Percentiles rank a stretch among this genome's conserved stretches.
phyloP scores from a whole-genome alignment of 176 grass and related monocot species.

The Ensete glaucum region DNA sequence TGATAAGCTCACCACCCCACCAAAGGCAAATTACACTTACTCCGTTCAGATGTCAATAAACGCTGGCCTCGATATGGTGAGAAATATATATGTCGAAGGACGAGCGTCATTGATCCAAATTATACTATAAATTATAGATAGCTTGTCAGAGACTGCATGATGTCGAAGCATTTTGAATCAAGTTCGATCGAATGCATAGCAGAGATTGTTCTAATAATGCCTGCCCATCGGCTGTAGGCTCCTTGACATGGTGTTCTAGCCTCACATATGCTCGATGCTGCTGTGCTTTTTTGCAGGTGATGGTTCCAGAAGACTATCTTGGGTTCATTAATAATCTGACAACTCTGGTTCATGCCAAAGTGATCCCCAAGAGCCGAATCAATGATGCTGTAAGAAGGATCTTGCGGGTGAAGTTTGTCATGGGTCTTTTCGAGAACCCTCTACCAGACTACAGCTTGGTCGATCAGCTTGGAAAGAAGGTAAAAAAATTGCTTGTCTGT shows the following conservation, averaged over 20 bases:
- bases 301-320: conserved; percentile 4
- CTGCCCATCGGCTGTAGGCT: no score
- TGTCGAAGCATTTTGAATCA: no score
- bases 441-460: neutral
- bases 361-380: conserved; percentile 12
- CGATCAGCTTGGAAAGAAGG: conserved; percentile 8
- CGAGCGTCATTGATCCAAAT: neutral
- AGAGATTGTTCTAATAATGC: no score
- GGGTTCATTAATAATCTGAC: conserved; percentile 4
- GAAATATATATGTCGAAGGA: no score
- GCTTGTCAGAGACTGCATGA: no score
- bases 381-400: conserved; percentile 12
- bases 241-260: no score
- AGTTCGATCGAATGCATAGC: no score
- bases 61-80: conserved; percentile 14
- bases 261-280: neutral
- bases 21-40: neutral
- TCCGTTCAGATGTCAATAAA: neutral
- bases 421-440: conserved; percentile 5
- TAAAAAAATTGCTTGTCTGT: neutral
- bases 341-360: neutral
- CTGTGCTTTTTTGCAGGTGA: neutral
- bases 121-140: no score
- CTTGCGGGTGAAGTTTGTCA: conserved; percentile 5
- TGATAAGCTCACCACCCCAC: neutral